These are phyloP conservation scores for Cladosporium sp. DNA, from an alignment of 2,329 filamentous ascomycete genomes.

Conservation along the genomic window DNA sequence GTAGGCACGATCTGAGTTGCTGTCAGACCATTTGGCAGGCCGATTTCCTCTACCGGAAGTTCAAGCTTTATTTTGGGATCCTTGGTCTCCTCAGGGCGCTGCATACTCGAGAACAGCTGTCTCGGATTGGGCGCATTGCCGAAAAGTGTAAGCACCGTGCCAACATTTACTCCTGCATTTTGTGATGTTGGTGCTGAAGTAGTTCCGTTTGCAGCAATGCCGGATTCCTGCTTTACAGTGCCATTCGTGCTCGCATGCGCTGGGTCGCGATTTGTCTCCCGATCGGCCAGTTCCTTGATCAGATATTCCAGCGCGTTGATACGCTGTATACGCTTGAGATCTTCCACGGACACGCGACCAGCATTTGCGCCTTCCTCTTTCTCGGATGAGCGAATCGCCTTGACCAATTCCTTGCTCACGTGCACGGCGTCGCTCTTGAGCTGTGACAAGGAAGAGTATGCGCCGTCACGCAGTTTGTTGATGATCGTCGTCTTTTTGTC, in stretches of 20 bases:
- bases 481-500: constrained; percentile 41
- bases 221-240: constrained; percentile 26
- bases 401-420: constrained; percentile 44
- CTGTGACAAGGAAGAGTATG: constrained; percentile 46
- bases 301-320: constrained; percentile 35
- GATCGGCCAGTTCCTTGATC: constrained; percentile 33
- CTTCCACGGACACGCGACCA: constrained; percentile 40
- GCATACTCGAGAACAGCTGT: constrained; percentile 85
- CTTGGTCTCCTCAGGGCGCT: constrained; percentile 43
- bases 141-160: constrained; percentile 72
- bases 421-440: constrained; percentile 47
- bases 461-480: constrained; percentile 40
- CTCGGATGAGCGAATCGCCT: constrained; percentile 22
- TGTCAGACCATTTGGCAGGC: constrained; percentile 73
- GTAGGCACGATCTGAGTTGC: constrained; percentile 66
- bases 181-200: constrained; percentile 1
- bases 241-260: constrained; percentile 18
- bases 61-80: constrained; percentile 28
- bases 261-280: constrained; percentile 30
- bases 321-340: constrained; percentile 39
- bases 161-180: constrained; percentile 42
- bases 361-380: constrained; percentile 14
- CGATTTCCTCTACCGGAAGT: constrained; percentile 60
- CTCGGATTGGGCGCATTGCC: constrained; percentile 73
- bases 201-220: constrained; percentile 23